Conservation (phyloP, 495 filamentous ascomycete genomes). For the Tricharina praecox region DNA sequence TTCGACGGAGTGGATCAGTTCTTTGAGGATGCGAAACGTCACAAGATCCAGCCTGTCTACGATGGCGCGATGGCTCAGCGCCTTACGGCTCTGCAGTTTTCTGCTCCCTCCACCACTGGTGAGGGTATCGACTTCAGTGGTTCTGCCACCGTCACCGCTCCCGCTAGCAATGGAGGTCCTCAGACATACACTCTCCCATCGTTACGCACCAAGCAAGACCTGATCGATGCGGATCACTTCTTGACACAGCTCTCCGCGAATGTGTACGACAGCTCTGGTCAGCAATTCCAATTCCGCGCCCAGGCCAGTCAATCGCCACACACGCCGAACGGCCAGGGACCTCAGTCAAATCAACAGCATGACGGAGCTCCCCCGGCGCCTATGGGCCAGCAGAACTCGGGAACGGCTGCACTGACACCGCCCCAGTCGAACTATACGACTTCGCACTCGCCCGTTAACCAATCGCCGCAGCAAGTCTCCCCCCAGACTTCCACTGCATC, state of each 20-base stretch:
- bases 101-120: slow-evolving; percentile 22
- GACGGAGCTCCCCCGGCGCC: slow-evolving; percentile 43
- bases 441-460: slow-evolving; percentile 61
- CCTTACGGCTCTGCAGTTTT: slow-evolving; percentile 23
- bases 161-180: slow-evolving; percentile 8
- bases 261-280: slow-evolving; percentile 48
- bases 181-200: slow-evolving; percentile 63
- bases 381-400: slow-evolving; percentile 39
- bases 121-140: slow-evolving; percentile 23
- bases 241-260: slow-evolving; percentile 88
- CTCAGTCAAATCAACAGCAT: slow-evolving; percentile 29
- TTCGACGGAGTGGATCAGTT: slow-evolving; percentile 85
- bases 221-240: slow-evolving; percentile 80
- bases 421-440: slow-evolving; percentile 71
- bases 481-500: slow-evolving; percentile 39
- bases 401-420: slow-evolving; percentile 68
- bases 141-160: slow-evolving; percentile 19
- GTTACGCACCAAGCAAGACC: slow-evolving; percentile 76
- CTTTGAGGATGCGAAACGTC: slow-evolving; percentile 78
- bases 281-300: slow-evolving; percentile 37
- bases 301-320: slow-evolving; percentile 53
- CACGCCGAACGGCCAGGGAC: slow-evolving; percentile 10
- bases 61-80: slow-evolving; percentile 26
- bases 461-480: slow-evolving; percentile 47
- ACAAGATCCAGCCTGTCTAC: slow-evolving; percentile 63